Base-by-base conservation (phyloP, 495 filamentous ascomycete species). In the Choiromyces venosus region DNA sequence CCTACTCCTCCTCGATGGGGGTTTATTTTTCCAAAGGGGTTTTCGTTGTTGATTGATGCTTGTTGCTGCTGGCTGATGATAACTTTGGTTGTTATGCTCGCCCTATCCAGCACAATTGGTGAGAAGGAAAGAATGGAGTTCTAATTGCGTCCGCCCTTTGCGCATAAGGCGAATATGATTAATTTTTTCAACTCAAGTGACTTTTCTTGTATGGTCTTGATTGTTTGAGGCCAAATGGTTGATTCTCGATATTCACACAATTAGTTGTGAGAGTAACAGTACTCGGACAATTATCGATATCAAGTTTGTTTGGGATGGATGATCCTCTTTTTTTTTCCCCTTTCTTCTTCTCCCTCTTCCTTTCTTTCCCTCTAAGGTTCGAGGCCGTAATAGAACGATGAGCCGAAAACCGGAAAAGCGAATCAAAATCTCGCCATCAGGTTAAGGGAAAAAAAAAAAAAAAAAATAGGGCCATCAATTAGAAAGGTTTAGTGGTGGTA, bases 371-470 rank as follows among this genome's bases (percentile, higher is more conserved):
- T 61, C 16, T 12, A 29, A 61, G 52, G 10, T 33, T 33, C 25
- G 52, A 33, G 52, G 25, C 25, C 10, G 52, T 29, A 16, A 12
- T 25, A 16, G 52, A 33, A 61, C 52, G 52, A 61, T 61, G 52
- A 12, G 52, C 52, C 52, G 52, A 61, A 33, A 61, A 61, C 16
- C 52, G 52, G 52, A 33, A 14, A 61, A 61, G 52, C 52, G 25
- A 61, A 61, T 61, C 52, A 61, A 61, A 61, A 61, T 61, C 52
- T 61, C 16, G 52, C 52, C 25, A n/a, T n/a, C n/a, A n/a, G n/a
- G n/a, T n/a, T n/a, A n/a, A n/a, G n/a, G n/a, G n/a, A n/a, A n/a
- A n/a, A n/a, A n/a, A n/a, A n/a, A n/a, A n/a, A n/a, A n/a, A 61
- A 61, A 61, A 56, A 33, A 61, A 61, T 29, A 61, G 25, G 52